These are phyloP conservation scores for Dichotomocladium elegans DNA, from an alignment of 371 early-diverging fungal species.

Conservation along the genomic window DNA sequence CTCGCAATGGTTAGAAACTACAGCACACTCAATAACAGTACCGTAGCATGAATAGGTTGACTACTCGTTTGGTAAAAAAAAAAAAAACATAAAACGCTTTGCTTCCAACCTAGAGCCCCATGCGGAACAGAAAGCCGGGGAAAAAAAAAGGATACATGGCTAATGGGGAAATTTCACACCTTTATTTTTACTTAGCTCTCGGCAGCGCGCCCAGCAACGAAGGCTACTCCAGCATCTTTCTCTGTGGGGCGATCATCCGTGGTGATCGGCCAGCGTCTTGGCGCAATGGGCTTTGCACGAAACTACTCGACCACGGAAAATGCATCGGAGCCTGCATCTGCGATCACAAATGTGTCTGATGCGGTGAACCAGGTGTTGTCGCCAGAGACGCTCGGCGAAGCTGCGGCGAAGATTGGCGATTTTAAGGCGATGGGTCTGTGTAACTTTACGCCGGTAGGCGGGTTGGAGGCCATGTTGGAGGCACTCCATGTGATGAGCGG, in stretches of 20 bases:
- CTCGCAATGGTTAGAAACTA: no score
- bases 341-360: not conserved
- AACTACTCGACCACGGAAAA: constrained; percentile 1
- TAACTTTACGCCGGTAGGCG: constrained; percentile 76
- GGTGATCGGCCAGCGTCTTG: not conserved
- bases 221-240: not conserved
- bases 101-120: not conserved
- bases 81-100: not conserved
- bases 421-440: constrained; percentile 76
- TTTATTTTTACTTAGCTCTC: no score
- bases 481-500: constrained; percentile 77
- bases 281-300: constrained; percentile 2
- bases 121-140: not conserved
- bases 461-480: constrained; percentile 74
- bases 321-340: not conserved
- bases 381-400: constrained; percentile 7
- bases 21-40: no score
- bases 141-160: no score
- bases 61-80: not conserved
- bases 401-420: constrained; percentile 73
- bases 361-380: not conserved
- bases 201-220: not conserved
- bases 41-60: not conserved
- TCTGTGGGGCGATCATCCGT: not conserved
- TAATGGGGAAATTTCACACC: no score